Evolutionary conservation across 192 early-diverging fungal genomes (phyloP), one percentile per base, ranked within the genome.

Genomic region (Linnemannia zychae): DNA sequence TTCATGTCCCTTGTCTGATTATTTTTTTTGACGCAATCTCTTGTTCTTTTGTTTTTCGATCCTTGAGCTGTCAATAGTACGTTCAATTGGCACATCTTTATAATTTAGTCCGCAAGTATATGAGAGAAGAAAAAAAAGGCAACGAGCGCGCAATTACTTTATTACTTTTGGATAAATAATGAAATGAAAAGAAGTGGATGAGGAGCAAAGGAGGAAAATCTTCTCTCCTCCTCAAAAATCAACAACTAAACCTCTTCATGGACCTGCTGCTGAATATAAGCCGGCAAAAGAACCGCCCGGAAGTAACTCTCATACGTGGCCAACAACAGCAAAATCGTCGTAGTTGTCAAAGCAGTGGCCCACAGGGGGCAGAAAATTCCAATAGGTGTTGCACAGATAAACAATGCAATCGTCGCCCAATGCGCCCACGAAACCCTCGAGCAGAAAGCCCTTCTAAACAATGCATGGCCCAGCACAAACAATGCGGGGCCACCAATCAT

Each of bases 401-500:
- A 44, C 0, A 38, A 75, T 3, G 38, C 49, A 17, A 83, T 65
- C 12, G 81, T 74, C 22, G 52, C 33, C n/a, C 77, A 31, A 70
- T 83, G 81, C 9, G 81, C 70, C 31, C 34, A 17, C 9, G 81
- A 72, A 5, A 57, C 0, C 18, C 71, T 72, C 33, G 70, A 12
- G 49, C 72, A 60, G 46, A 83, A 83, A n/a, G 81, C 47, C 6
- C 70, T 38, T 1, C 81, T 53, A 76, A 83, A 83, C 67, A 83
- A 12, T 1, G 76, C 81, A 74, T 83, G 81, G 1, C 81, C 81
- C 20, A 83, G 31, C 17, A 83, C 81, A 60, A 83, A 83, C 17
- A 83, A 18, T 3, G 66, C 48, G 3, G 81, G 81, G 0, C 81
- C 81, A 6, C 81, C 81, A 70, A 83, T 83, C 76, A 83, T 78